Conservation (phyloP, 768 basidiomycete genomes). For the Cystofilobasidium capitatum region DNA sequence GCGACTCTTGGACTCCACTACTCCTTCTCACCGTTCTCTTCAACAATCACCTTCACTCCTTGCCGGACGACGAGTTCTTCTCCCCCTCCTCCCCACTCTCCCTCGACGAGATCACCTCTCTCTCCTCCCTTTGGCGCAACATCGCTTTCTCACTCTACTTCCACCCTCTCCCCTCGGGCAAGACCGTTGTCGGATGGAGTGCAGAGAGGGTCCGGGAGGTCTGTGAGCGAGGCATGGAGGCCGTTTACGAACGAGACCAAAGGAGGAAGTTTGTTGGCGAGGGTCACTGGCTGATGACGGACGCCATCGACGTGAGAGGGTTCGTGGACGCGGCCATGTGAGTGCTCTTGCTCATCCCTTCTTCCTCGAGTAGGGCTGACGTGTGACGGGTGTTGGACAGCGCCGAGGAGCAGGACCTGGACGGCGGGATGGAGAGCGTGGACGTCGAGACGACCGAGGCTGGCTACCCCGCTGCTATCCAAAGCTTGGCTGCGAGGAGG, state of each 20-base stretch:
- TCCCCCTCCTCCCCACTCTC: conserved; percentile 61
- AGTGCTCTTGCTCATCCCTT: conserved; percentile 33
- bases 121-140: conserved; percentile 71
- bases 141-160: conserved; percentile 72
- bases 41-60: conserved; percentile 70
- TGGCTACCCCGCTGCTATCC: conserved; percentile 22
- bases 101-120: conserved; percentile 65
- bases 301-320: conserved; percentile 51
- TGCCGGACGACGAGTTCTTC: conserved; percentile 97
- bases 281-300: conserved; percentile 69
- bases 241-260: conserved; percentile 72
- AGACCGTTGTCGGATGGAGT: conserved; percentile 44
- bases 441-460: conserved; percentile 30
- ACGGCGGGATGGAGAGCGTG: conserved; percentile 3
- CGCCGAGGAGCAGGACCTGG: conserved; percentile 48
- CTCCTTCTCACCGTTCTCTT: conserved; percentile 74
- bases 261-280: conserved; percentile 68
- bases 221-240: conserved; percentile 63
- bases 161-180: conserved; percentile 48
- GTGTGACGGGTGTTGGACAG: conserved; percentile 38
- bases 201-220: conserved; percentile 67
- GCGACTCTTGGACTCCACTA: conserved; percentile 55
- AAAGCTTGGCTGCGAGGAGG: conserved; percentile 19
- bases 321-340: conserved; percentile 85
- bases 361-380: background rate